A percentile compares a stretch with the other conserved stretches of the same genome.
Conservation (phyloP, 306 rosid genomes). For the Delonix regia region DNA sequence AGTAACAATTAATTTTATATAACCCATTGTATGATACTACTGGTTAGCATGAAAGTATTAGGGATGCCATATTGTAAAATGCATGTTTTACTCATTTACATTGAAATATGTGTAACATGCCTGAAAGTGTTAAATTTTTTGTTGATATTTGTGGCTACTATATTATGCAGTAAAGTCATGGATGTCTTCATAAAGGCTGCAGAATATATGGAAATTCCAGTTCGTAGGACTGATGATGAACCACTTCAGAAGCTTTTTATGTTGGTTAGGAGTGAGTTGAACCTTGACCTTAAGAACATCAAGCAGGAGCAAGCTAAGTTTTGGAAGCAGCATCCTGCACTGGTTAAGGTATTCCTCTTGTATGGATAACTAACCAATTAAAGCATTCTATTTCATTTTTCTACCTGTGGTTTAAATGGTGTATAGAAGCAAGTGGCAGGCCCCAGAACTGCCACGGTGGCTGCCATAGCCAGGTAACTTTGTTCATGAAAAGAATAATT, state of each 20-base stretch:
- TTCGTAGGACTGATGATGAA: slow-evolving; percentile 89
- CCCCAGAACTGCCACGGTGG: neutral
- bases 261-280: slow-evolving; percentile 94
- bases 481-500: neutral
- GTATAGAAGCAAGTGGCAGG: neutral
- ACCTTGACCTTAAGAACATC: slow-evolving; percentile 94
- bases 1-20: slow-evolving; percentile 19
- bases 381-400: slow-evolving; percentile 27
- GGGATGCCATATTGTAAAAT: neutral
- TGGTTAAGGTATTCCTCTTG: slow-evolving; percentile 73
- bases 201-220: slow-evolving; percentile 91
- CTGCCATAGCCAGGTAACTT: neutral
- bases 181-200: slow-evolving; percentile 96
- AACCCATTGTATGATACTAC: neutral
- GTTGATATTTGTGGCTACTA: slow-evolving; percentile 11
- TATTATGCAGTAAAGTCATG: slow-evolving; percentile 85
- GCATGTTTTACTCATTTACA: neutral
- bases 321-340: slow-evolving; percentile 98
- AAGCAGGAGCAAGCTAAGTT: slow-evolving; percentile 98
- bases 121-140: neutral
- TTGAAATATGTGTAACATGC: neutral
- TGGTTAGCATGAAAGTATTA: neutral
- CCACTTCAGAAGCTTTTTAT: slow-evolving; percentile 93
- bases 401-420: neutral
- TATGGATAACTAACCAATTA: slow-evolving; percentile 13